Evolutionary conservation across 306 rosid genomes (phyloP), one percentile per base, ranked within the genome.

Genomic region (Pueraria montana): DNA sequence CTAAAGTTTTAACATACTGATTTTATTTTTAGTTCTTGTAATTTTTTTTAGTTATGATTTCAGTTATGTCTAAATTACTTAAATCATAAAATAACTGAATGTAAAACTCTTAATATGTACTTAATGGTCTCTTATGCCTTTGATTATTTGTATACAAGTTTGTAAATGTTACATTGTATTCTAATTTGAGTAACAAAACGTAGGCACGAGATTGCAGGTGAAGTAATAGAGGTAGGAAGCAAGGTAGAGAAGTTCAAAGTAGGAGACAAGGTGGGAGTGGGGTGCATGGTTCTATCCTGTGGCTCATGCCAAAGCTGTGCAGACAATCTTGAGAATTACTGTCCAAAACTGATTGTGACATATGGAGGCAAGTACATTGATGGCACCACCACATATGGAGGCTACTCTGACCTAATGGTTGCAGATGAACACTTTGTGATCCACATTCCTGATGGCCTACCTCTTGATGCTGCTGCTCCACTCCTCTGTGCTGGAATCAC

Each of bases 211-310:
- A 75, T 34, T 34, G 40, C 8, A 34, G 40, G 40, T 34, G 40
- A 34, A 34, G 40, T 34, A 34, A 34, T 7, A 34, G 40, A 34
- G 8, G 40, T 89, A 78, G 4, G 92, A 90, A 89, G 80, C 77
- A 87, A 86, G 55, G 91, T 89, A 3, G 14, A 79, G 7, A 86
- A 79, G 0, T 34, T 81, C 74, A 86, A 83, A 53, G 87, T 87
- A 10, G 91, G 92, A 24, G 92, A 87, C 74, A 83, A 26, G 38
- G 89, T 84, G 2, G 92, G 91, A 20, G 92, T 87, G 8, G 91
- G 92, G 5, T 34, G 40, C 40, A 34, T 34, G 40, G 40, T 34
- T 34, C 40, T 34, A 6, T 34, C 40, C 0, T 34, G 40, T 34
- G 6, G 40, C 40, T 34, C 40, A 34, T 34, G 40, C 40, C 40